Percentiles rank a stretch among this genome's conserved stretches.
Evolutionary conservation across 106 monocot genomes (phyloP).

Genomic region (Triglochin maritima): DNA sequence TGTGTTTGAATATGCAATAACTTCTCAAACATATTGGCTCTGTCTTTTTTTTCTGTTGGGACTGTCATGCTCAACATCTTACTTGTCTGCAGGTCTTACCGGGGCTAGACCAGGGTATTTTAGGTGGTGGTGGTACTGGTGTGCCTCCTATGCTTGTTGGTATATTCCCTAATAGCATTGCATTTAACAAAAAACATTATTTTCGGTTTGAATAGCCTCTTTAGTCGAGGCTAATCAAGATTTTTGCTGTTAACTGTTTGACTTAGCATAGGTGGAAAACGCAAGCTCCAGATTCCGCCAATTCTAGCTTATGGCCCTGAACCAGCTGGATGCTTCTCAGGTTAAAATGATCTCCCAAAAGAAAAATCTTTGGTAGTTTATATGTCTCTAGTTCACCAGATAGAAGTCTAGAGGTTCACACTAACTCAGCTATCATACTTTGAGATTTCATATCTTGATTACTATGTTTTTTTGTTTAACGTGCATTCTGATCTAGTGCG

Average conservation of each 20-base stretch:
- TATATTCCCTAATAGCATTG: conserved; percentile 10
- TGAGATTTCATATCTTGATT: no score
- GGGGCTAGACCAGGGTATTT: conserved; percentile 89
- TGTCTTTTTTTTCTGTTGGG: no score
- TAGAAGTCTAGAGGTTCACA: no score
- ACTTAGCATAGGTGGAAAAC: conserved; percentile 54
- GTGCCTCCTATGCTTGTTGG: conserved; percentile 85
- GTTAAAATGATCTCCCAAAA: conserved; percentile 14
- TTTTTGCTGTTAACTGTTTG: not conserved
- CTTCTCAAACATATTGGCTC: no score
- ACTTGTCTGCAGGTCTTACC: conserved; percentile 43
- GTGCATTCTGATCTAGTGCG: no score
- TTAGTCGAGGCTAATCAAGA: not conserved
- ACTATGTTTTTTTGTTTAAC: no score
- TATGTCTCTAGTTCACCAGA: no score
- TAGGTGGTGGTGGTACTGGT: conserved; percentile 76
- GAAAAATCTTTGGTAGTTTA: not conserved
- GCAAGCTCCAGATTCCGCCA: conserved; percentile 89
- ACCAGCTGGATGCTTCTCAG: conserved; percentile 91
- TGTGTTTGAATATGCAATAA: no score
- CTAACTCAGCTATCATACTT: no score
- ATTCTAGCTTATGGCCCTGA: conserved; percentile 83
- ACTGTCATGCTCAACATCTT: no score
- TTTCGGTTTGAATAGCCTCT: not conserved
- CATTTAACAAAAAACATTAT: not conserved